Evolutionary conservation across 768 basidiomycete species (phyloP), one percentile per base, ranked within the genome.

Genomic region (Tremella yokohamensis): DNA sequence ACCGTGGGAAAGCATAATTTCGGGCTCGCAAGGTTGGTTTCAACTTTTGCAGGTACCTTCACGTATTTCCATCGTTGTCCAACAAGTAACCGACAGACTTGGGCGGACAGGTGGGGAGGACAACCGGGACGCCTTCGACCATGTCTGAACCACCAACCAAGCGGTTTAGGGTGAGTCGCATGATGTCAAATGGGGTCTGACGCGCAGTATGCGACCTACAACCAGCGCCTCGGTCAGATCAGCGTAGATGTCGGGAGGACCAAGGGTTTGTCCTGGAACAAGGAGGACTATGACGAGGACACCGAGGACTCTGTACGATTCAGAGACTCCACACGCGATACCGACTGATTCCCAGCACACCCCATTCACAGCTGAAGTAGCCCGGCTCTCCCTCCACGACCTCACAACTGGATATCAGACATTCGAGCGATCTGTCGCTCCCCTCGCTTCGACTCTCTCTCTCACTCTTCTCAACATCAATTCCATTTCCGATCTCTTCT

Each of bases 371-470:
- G 60, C 64, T 9, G 73, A 74, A 54, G 61, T 78, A 12, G 66
- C 65, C 18, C 72, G 76, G 38, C 59, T 78, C 6, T 63, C 70
- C 9, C 60, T 76, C 1, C 65, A 75, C n/a, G 74, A 78, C 54
- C 70, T 78, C 18, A 66, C 68, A 13, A 54, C 62, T 4, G 73
- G 74, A 0, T 78, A 73, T 52, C 69, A 72, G 57, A 55, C 64
- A 11, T 62, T 78, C 19, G 64, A 66, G 16, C 56, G 65, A 40
- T 20, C 51, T 7, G 49, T 78, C 16, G 57, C 55, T 2, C 75
- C 77, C 22, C 64, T 77, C 18, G 63, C 69, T 20, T 56, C 69
- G 12, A 73, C 69, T 1, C 66, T 77, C 22, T 72, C 77, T 1
- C 65, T 77, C 40, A 76, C 67, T 6, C 61, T 78, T 2, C 70